Evolutionary conservation across 228 moss, liverwort and hornwort species (phyloP).

Genomic region (Sphagnum magellanicum): DNA sequence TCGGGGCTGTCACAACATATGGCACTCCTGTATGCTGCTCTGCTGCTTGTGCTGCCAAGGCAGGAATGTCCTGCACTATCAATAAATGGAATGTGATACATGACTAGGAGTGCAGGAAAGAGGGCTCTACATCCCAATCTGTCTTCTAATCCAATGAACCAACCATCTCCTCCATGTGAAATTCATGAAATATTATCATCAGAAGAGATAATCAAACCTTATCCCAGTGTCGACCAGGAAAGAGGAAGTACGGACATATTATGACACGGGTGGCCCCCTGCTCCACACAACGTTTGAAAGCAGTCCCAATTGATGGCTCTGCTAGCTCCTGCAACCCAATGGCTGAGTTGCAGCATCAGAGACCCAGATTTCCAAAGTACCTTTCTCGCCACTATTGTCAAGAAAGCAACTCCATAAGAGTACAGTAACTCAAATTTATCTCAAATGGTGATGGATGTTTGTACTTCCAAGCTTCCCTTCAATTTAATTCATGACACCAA

Average conservation of each 20-base stretch:
- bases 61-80: constrained; percentile 61
- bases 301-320: constrained; percentile 68
- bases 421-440: too few relatives aligned
- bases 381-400: too few relatives aligned
- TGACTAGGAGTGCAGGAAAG: not conserved
- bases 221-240: constrained; percentile 90
- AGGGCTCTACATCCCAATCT: not conserved
- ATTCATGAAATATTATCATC: not conserved
- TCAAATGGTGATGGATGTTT: too few relatives aligned
- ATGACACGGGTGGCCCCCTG: constrained; percentile 78
- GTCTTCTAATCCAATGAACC: not conserved
- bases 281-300: constrained; percentile 81
- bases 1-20: constrained; percentile 84
- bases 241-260: constrained; percentile 82
- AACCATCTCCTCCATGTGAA: not conserved
- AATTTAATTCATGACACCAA: too few relatives aligned
- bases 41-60: constrained; percentile 68
- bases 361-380: too few relatives aligned
- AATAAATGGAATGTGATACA: not conserved
- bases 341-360: too few relatives aligned
- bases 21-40: constrained; percentile 47
- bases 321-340: constrained; percentile 56
- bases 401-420: too few relatives aligned
- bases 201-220: constrained; percentile 17
- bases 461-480: too few relatives aligned